Percentiles rank a stretch among this genome's conserved stretches.
Conservation (phyloP, 192 early-diverging fungal species). For the Cetraspora pellucida region DNA sequence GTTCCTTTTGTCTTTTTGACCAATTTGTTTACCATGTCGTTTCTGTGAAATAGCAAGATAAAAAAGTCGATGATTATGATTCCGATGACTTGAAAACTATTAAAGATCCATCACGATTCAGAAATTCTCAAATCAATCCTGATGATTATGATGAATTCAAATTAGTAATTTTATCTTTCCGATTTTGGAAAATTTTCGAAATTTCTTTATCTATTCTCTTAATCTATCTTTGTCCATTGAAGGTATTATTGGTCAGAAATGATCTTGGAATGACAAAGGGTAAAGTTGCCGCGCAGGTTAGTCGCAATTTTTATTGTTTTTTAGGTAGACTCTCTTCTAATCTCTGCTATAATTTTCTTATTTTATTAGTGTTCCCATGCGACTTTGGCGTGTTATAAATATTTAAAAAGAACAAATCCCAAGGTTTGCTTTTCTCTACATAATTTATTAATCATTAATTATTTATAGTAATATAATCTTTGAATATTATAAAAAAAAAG, state of each 20-base stretch:
- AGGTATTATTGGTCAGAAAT: conserved; percentile 81
- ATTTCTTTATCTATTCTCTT: background rate
- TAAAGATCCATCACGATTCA: too few species aligned
- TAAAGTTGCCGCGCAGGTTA: conserved; percentile 86
- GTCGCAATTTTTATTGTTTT: background rate
- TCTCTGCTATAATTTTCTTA: background rate
- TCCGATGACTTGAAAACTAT: too few species aligned
- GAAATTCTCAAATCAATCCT: background rate
- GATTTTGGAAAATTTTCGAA: background rate
- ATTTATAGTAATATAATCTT: background rate
- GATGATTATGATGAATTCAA: conserved; percentile 15
- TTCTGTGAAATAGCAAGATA: too few species aligned
- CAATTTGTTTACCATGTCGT: too few species aligned
- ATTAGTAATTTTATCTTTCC: background rate
- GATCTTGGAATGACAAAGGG: conserved; percentile 96
- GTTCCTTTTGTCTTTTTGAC: too few species aligned
- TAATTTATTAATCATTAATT: background rate
- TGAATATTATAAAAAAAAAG: conserved; percentile 1
- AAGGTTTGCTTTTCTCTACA: conserved; percentile 41
- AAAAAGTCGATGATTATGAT: too few species aligned
- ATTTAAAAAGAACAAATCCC: conserved; percentile 50
- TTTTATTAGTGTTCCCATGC: conserved; percentile 83
- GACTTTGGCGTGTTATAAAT: conserved; percentile 80
- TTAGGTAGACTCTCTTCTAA: background rate
- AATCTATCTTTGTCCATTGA: background rate